A percentile compares a stretch with the other conserved stretches of the same genome.
These are phyloP conservation scores for Lolium perenne DNA, from an alignment of 176 grass and related monocot species.

Conservation along the genomic window DNA sequence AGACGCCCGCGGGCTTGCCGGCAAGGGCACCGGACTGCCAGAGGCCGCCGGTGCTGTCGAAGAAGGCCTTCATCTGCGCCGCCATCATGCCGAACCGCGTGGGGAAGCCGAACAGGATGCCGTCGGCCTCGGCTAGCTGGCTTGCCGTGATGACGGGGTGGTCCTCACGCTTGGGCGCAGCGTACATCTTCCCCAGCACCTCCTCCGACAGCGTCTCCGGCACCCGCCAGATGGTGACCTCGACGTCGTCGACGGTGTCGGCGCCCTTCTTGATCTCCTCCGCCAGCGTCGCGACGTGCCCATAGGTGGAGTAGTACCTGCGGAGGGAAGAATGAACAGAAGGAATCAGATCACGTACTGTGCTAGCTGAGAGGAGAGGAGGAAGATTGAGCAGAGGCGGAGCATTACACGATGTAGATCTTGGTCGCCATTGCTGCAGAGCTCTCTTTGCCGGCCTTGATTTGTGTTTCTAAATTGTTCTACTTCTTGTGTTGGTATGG, in stretches of 20 bases:
- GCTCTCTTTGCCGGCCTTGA: neutral
- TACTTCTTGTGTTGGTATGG: neutral
- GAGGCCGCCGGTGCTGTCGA: constrained; percentile 63
- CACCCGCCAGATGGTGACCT: constrained; percentile 45
- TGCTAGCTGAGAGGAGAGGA: neutral
- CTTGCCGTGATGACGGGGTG: constrained; percentile 49
- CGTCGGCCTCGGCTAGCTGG: constrained; percentile 55
- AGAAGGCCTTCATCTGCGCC: constrained; percentile 64
- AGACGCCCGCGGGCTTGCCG: constrained; percentile 80
- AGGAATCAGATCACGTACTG: neutral
- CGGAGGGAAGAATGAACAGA: neutral
- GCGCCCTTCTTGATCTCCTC: constrained; percentile 53
- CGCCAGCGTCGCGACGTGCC: constrained; percentile 44
- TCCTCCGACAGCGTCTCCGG: constrained; percentile 54
- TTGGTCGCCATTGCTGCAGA: constrained; percentile 44
- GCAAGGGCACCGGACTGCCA: constrained; percentile 63
- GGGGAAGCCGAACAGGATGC: constrained; percentile 59
- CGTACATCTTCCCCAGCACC: constrained; percentile 53
- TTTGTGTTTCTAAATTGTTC: neutral
- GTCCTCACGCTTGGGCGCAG: constrained; percentile 47
- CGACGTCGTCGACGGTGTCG: constrained; percentile 30
- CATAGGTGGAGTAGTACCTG: constrained; percentile 47
- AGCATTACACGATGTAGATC: constrained; percentile 70
- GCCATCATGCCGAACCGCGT: constrained; percentile 68
- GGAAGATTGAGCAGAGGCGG: neutral